Percentiles rank a stretch among this genome's conserved stretches.
Evolutionary conservation across 2,329 filamentous ascomycete genomes (phyloP).

Genomic region (Aspergillus sp.): DNA sequence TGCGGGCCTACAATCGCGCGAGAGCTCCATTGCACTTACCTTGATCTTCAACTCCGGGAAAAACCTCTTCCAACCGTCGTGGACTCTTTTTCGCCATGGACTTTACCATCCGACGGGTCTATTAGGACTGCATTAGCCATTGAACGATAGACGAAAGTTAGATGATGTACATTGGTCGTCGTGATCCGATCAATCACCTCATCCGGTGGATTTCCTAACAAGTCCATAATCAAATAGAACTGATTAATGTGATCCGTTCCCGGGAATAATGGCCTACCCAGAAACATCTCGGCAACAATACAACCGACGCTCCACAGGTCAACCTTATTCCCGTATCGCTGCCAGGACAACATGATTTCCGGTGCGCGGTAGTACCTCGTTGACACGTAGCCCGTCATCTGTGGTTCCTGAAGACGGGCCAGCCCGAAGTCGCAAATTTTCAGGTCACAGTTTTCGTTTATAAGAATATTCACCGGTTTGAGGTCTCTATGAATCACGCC

Average conservation of each 20-base stretch:
- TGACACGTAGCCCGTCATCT: slow-evolving; percentile 99
- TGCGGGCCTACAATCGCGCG: slow-evolving; percentile 66
- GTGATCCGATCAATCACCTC: slow-evolving; percentile 99
- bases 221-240: slow-evolving; percentile 98
- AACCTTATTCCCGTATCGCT: slow-evolving; percentile 98
- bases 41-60: slow-evolving; percentile 69
- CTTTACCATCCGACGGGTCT: slow-evolving; percentile 96
- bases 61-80: slow-evolving; percentile 80
- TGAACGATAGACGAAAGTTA: no score
- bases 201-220: slow-evolving; percentile 92
- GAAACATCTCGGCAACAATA: slow-evolving; percentile 99
- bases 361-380: slow-evolving; percentile 98
- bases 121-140: not conserved
- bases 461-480: slow-evolving; percentile 97
- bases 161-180: slow-evolving; percentile 78
- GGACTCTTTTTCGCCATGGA: slow-evolving; percentile 91
- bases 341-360: slow-evolving; percentile 99
- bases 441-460: slow-evolving; percentile 99
- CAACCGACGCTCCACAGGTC: slow-evolving; percentile 99
- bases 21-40: slow-evolving; percentile 57
- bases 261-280: slow-evolving; percentile 96
- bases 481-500: slow-evolving; percentile 96
- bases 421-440: slow-evolving; percentile 99
- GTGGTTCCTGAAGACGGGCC: slow-evolving; percentile 95
- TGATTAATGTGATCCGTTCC: slow-evolving; percentile 99